Evolutionary conservation across 2,329 filamentous ascomycete genomes (phyloP).

Genomic region (Aureobasidium sp.): DNA sequence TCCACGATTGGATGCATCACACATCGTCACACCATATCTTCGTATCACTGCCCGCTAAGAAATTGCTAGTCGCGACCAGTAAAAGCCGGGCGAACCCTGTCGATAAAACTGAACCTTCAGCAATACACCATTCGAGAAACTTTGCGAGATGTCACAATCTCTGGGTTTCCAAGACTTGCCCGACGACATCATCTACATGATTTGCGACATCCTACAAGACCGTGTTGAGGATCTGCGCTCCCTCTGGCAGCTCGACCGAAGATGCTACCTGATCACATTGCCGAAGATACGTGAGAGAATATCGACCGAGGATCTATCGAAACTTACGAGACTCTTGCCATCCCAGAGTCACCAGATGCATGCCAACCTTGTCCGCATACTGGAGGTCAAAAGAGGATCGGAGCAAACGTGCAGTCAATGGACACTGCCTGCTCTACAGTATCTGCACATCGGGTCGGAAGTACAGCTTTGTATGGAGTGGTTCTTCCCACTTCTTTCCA

Average conservation of each 20-base stretch:
- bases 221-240: background rate
- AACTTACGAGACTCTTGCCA: background rate
- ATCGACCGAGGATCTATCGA: background rate
- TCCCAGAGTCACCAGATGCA: background rate
- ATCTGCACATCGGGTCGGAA: background rate
- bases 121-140: background rate
- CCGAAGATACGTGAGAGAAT: background rate
- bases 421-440: background rate
- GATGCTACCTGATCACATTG: background rate
- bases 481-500: background rate
- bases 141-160: background rate
- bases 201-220: background rate
- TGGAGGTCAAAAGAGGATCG: background rate
- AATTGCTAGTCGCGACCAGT: background rate
- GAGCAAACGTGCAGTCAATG: background rate
- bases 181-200: background rate
- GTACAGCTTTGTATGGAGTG: background rate
- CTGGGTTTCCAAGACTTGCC: background rate
- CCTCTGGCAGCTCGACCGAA: background rate
- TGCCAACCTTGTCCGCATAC: background rate
- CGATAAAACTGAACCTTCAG: background rate
- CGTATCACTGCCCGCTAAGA: background rate
- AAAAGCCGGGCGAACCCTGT: background rate
- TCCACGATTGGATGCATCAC: background rate
- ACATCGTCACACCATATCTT: background rate